Base-by-base conservation (phyloP, 2,329 filamentous ascomycete genomes). In the Fusarium nodosum region DNA sequence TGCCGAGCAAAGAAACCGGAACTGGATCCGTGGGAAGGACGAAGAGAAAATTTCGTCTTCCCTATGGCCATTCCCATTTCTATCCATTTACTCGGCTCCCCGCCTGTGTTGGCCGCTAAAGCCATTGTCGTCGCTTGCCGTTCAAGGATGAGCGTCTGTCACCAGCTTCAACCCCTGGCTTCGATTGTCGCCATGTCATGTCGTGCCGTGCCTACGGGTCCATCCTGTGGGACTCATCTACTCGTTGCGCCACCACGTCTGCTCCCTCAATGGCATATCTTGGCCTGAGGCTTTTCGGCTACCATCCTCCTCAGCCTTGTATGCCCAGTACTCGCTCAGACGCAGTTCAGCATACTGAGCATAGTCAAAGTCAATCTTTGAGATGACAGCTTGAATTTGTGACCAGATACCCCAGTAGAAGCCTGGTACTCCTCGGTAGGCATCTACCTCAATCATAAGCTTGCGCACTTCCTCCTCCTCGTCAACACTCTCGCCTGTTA, bases 351-450 rank as follows among this genome's bases (percentile, higher is more conserved):
- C 95, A 78, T 98, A 99, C 11, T 87, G 88, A 44, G 93, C 93
- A 78, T 99, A 99, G 81, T 99, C 94, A 77, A 99, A 99, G 77
- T 97, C 93, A 74, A 99, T 99, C 69, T 95, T 88, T 13, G 93
- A 97, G 71, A 99, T 98, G 56, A 89, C 92, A 4, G 94, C 92
- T 83, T 99, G 96, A 70, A 99, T 98, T 68, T 97, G 83, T 10
- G 94, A 92, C 96, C 96, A 99, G 60, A 97, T 93, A 26, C 96
- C 96, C 94, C 91, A 93, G 79, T 87, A 89, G 77, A 99, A 93
- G 10, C 96, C 96, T 0, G 96, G 96, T 16, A 97, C 87, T 44
- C 94, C 96, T 46, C 96, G 88, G 82, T 92, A 99, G 24, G 87
- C 79, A 78, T 99, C 94, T 4, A 99, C 92, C 78, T 98, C 94